Percentiles rank a stretch among this genome's conserved stretches.
Evolutionary conservation across 345 rosid species (phyloP).

Genomic region (Linum trigynum): DNA sequence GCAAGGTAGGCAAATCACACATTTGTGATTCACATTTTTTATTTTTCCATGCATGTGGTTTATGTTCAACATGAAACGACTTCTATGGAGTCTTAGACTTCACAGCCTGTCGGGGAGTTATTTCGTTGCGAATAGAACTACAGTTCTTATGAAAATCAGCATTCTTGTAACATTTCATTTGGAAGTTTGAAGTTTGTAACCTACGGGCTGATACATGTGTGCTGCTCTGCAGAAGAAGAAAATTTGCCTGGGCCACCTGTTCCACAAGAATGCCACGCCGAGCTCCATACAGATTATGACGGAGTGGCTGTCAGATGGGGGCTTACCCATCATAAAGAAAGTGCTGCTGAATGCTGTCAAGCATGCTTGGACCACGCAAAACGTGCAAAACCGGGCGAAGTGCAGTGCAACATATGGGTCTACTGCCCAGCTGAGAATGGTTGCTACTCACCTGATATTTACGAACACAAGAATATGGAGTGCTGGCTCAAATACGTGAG

Average conservation of each 20-base stretch:
- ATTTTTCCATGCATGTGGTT: neutral
- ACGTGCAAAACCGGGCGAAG: constrained; percentile 61
- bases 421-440: constrained; percentile 86
- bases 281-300: constrained; percentile 86
- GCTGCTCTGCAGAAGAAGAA: constrained; percentile 42
- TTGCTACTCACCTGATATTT: constrained; percentile 83
- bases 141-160: too few relatives aligned
- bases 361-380: constrained; percentile 92
- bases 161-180: neutral
- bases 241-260: constrained; percentile 79
- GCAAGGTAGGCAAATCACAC: constrained; percentile 37
- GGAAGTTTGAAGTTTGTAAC: neutral
- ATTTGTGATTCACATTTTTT: neutral
- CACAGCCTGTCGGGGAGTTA: too few relatives aligned
- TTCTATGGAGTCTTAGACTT: too few relatives aligned
- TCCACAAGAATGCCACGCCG: constrained; percentile 64
- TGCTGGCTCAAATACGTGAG: constrained; percentile 98
- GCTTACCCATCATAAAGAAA: constrained; percentile 84
- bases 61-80: neutral
- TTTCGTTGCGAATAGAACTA: too few relatives aligned
- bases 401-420: constrained; percentile 92
- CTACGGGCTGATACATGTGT: neutral
- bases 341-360: constrained; percentile 98
- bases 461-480: constrained; percentile 71
- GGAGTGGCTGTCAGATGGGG: constrained; percentile 98